A percentile compares a stretch with the other conserved stretches of the same genome.
Evolutionary conservation across 495 filamentous ascomycete species (phyloP).

Genomic region (Acidomyces sp.): DNA sequence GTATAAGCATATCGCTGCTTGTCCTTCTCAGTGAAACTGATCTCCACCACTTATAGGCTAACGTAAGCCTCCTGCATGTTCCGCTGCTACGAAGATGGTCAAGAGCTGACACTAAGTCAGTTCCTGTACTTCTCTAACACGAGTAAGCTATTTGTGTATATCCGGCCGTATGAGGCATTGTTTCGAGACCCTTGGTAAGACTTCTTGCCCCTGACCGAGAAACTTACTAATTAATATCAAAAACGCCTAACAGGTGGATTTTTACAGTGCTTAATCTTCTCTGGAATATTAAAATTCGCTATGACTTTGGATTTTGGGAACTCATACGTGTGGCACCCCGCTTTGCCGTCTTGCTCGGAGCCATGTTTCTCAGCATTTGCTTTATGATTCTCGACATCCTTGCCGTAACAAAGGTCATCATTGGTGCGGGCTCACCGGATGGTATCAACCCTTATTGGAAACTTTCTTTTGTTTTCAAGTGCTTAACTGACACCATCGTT

Average conservation of each 20-base stretch:
- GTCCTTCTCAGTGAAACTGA: no score
- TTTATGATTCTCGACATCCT: slow-evolving; percentile 43
- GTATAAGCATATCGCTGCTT: no score
- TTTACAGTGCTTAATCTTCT: slow-evolving; percentile 39
- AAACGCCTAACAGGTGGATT: no score
- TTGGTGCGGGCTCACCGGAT: slow-evolving; percentile 15
- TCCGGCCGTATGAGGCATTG: slow-evolving; percentile 40
- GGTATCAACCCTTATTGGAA: slow-evolving; percentile 40
- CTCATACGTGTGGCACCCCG: slow-evolving; percentile 40
- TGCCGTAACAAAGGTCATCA: slow-evolving; percentile 25
- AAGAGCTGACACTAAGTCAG: slow-evolving; percentile 6
- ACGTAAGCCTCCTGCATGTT: background rate
- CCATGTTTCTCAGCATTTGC: slow-evolving; percentile 41
- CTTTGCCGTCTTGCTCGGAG: slow-evolving; percentile 42
- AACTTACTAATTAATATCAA: no score
- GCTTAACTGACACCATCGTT: slow-evolving; percentile 44
- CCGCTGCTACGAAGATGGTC: background rate
- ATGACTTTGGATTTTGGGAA: slow-evolving; percentile 37
- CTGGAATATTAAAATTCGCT: slow-evolving; percentile 41
- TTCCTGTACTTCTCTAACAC: slow-evolving; percentile 28
- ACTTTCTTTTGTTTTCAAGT: slow-evolving; percentile 46
- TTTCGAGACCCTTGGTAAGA: slow-evolving; percentile 47
- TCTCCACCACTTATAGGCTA: no score
- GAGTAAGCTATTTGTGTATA: slow-evolving; percentile 34
- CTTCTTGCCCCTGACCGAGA: no score